A percentile compares a stretch with the other conserved stretches of the same genome.
phyloP scores from a whole-genome alignment of 1,139 yeast species.

The Kurtzmaniella quercitrusa region DNA sequence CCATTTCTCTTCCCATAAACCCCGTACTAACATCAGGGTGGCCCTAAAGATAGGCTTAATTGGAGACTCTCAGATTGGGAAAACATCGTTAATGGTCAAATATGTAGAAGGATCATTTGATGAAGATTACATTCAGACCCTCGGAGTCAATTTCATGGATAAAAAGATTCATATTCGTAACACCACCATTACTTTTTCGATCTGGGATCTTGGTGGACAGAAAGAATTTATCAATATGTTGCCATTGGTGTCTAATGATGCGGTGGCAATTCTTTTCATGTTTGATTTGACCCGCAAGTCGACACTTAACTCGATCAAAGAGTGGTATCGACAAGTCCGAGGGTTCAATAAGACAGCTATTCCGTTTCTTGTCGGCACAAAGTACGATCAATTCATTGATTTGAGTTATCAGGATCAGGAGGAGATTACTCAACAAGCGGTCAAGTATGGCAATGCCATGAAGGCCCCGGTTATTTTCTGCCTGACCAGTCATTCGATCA shows the following conservation, averaged over 20 bases:
- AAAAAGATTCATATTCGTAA: slow-evolving; percentile 81
- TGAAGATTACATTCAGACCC: slow-evolving; percentile 87
- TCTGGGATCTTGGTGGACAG: slow-evolving; percentile 98
- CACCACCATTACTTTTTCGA: slow-evolving; percentile 85
- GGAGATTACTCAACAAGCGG: slow-evolving; percentile 81
- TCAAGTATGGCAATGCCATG: slow-evolving; percentile 88
- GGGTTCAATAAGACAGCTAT: slow-evolving; percentile 91
- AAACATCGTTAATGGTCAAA: slow-evolving; percentile 94
- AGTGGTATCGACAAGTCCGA: slow-evolving; percentile 93
- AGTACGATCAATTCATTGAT: slow-evolving; percentile 84
- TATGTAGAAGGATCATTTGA: slow-evolving; percentile 94
- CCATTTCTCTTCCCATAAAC: not conserved
- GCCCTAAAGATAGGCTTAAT: slow-evolving; percentile 89
- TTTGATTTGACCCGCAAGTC: slow-evolving; percentile 88
- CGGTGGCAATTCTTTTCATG: slow-evolving; percentile 88
- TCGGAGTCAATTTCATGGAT: slow-evolving; percentile 96
- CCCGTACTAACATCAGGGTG: slow-evolving; percentile 34
- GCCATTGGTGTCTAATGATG: slow-evolving; percentile 89
- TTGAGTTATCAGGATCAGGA: slow-evolving; percentile 77
- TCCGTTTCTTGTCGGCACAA: slow-evolving; percentile 90
- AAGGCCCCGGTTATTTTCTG: slow-evolving; percentile 86
- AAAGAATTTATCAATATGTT: slow-evolving; percentile 95
- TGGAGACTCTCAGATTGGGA: slow-evolving; percentile 98
- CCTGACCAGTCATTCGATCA: slow-evolving; percentile 89
- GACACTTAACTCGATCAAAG: slow-evolving; percentile 81